These are phyloP conservation scores for Sordariomycetes sp. DNA, from an alignment of 2,329 filamentous ascomycete species.

Conservation along the genomic window DNA sequence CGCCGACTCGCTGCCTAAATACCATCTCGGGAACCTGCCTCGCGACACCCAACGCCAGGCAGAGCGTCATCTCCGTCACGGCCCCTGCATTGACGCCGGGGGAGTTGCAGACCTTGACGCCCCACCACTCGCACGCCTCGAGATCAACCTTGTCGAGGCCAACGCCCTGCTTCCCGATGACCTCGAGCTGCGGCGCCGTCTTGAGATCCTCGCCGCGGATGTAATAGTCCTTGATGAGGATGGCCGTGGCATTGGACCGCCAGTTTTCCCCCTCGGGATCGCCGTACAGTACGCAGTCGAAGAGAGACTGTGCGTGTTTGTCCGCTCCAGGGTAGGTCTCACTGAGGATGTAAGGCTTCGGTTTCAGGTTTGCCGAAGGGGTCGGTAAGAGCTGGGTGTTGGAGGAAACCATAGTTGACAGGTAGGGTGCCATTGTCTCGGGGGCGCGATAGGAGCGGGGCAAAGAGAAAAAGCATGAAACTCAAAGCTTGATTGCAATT, in stretches of 20 bases:
- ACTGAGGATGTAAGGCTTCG: neutral
- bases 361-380: neutral
- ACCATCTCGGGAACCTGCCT: neutral
- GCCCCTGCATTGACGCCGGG: constrained; percentile 70
- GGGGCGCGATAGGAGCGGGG: no score
- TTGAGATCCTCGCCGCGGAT: neutral
- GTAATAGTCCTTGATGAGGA: neutral
- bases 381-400: no score
- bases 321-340: neutral
- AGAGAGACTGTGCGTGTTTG: neutral
- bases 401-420: no score
- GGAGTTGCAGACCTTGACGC: constrained; percentile 69
- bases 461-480: no score
- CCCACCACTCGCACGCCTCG: constrained; percentile 53
- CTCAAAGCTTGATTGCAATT: no score
- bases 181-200: constrained; percentile 11
- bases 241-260: neutral
- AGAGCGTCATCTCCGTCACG: constrained; percentile 65
- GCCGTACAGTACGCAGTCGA: neutral
- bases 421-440: no score
- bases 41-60: constrained; percentile 25
- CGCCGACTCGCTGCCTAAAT: neutral
- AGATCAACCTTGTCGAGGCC: constrained; percentile 78
- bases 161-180: constrained; percentile 25
- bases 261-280: neutral